A percentile compares a stretch with the other conserved stretches of the same genome.
phyloP scores from a whole-genome alignment of 768 basidiomycete species.

The Mycena galopus region DNA sequence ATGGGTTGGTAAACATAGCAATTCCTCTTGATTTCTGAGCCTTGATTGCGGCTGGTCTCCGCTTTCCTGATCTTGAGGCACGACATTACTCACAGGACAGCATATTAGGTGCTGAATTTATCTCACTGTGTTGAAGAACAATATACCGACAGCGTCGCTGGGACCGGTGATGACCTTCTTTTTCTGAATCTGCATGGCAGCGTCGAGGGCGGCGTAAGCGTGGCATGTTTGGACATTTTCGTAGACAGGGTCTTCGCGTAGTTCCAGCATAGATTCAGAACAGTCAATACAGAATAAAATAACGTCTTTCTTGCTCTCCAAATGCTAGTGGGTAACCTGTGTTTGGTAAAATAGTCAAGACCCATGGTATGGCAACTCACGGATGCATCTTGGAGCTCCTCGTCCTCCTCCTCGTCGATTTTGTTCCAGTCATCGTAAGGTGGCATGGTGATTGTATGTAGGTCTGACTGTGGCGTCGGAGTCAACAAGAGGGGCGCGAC shows the following conservation, averaged over 20 bases:
- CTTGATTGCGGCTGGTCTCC: slow-evolving; percentile 53
- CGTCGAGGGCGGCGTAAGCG: slow-evolving; percentile 82
- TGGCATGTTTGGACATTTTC: slow-evolving; percentile 81
- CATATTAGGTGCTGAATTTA: neutral
- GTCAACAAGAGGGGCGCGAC: no score
- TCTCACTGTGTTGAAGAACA: slow-evolving; percentile 93
- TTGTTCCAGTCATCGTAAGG: slow-evolving; percentile 87
- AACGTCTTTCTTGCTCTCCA: slow-evolving; percentile 85
- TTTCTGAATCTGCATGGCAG: slow-evolving; percentile 90
- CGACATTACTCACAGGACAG: slow-evolving; percentile 7
- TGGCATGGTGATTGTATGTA: no score
- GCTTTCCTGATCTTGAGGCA: slow-evolving; percentile 56
- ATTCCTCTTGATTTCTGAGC: slow-evolving; percentile 76
- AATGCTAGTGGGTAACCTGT: slow-evolving; percentile 66
- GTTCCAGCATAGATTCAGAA: slow-evolving; percentile 88
- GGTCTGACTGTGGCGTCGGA: no score
- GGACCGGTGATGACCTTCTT: slow-evolving; percentile 91
- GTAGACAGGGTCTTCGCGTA: slow-evolving; percentile 73
- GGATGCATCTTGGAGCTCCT: slow-evolving; percentile 80
- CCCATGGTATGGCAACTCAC: slow-evolving; percentile 50
- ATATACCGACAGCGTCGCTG: slow-evolving; percentile 89
- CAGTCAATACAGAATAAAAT: slow-evolving; percentile 97
- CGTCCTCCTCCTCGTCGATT: slow-evolving; percentile 85
- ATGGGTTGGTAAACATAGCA: slow-evolving; percentile 84
- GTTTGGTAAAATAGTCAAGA: slow-evolving; percentile 8